Conservation (phyloP, 208 protist species). For the Trypanosoma avium region DNA sequence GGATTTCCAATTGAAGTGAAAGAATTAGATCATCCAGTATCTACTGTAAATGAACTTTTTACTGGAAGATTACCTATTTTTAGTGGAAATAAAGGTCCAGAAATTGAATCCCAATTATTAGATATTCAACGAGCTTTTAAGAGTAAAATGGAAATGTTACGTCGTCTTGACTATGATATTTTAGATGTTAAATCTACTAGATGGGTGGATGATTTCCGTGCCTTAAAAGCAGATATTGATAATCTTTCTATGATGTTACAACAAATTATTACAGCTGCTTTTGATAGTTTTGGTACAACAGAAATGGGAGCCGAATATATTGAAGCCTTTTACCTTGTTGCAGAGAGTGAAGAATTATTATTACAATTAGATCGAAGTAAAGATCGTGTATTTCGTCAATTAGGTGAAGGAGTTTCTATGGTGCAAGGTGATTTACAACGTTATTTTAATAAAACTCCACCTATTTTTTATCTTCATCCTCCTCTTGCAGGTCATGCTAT, state of each 20-base stretch:
- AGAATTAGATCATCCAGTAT: constrained; percentile 55
- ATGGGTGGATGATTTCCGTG: constrained; percentile 97
- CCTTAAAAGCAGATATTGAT: constrained; percentile 95
- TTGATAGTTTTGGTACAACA: constrained; percentile 91
- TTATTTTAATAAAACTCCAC: constrained; percentile 84
- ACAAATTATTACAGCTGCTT: constrained; percentile 96
- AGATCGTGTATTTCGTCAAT: constrained; percentile 89
- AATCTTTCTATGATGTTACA: constrained; percentile 97
- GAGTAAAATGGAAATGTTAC: constrained; percentile 89
- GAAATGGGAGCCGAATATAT: constrained; percentile 94
- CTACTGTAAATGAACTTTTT: constrained; percentile 46
- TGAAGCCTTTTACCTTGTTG: constrained; percentile 95
- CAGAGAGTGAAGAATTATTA: constrained; percentile 93
- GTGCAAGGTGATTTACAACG: constrained; percentile 94
- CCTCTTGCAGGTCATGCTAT: constrained; percentile 88
- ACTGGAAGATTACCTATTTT: constrained; percentile 89
- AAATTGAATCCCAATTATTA: constrained; percentile 93
- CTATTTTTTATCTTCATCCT: constrained; percentile 91
- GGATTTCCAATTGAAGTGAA: constrained; percentile 57
- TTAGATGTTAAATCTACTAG: constrained; percentile 97
- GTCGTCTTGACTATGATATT: constrained; percentile 94
- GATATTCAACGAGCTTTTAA: constrained; percentile 96
- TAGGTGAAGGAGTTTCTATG: constrained; percentile 72
- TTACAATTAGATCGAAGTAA: constrained; percentile 92
- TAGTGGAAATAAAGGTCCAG: constrained; percentile 93